Evolutionary conservation across 345 rosid species (phyloP), one percentile per base, ranked within the genome.

Genomic region (Arabidopsis arenosa): DNA sequence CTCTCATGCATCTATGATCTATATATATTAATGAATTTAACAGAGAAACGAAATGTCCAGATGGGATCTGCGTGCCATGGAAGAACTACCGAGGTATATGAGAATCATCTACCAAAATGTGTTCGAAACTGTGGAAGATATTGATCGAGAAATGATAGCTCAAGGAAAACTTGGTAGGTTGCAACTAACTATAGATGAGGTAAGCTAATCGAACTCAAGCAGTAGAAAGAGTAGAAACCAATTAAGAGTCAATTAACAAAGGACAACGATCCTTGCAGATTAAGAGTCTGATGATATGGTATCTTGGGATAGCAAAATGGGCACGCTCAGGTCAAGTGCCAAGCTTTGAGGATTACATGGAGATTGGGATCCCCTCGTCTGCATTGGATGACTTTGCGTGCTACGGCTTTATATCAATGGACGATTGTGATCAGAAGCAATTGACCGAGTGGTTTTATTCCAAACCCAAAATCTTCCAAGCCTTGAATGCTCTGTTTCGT

Each of bases 271-370:
- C 40, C 9, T 37, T 37, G 40, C 40, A 37, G 65, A 39, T n/a
- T 6, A 69, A 69, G 43, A 55, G 7, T 15, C 15, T 55, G 7
- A 2, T 11, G 73, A 55, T 0, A 55, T 3, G 3, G 63, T 69
- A 41, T 32, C 43, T 55, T 5, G 15, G 2, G 5, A 9, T 43
- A n/a, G 73, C 54, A 69, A 28, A 9, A 44, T 69, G 73, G 73
- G 63, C 73, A 55, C 73, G 73, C 4, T 17, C 64, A 41, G 30
- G 18, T 41, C 54, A 69, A 2, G 63, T 69, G 54, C 54, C 54
- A 10, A 69, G 53, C 7, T 69, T 69, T 30, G 63, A 69, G 28
- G 73, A 69, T 1, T 69, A 69, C 73, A 69, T 69, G 53, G 54
- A 55, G 52, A 4, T 5, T 54, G 63, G 53, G 2, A 7, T 4